phyloP scores from a whole-genome alignment of 305 asterid genomes.

The Plantago coronopus region DNA sequence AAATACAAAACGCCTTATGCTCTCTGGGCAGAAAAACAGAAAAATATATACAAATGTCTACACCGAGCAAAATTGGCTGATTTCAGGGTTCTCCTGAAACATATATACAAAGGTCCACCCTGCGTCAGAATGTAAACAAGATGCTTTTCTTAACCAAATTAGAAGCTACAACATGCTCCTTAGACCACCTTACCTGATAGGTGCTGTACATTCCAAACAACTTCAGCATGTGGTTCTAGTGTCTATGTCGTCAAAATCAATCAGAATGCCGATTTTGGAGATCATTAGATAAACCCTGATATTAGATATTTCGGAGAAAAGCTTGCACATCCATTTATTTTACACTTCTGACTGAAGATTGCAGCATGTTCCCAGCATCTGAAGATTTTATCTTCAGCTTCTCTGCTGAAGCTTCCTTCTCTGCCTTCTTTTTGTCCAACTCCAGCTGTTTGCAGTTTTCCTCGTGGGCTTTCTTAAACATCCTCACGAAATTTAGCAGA shows the following conservation, averaged over 20 bases:
- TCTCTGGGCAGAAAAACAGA: not conserved
- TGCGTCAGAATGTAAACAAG: not conserved
- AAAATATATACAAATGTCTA: not conserved
- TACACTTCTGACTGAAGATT: conserved; percentile 27
- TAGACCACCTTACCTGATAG: not conserved
- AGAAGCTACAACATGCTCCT: not conserved
- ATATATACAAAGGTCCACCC: no score
- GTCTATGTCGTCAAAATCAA: not conserved
- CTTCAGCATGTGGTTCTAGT: not conserved
- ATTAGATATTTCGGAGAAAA: not conserved
- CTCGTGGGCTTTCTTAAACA: conserved; percentile 76
- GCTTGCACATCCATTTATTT: conserved; percentile 21
- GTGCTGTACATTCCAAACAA: not conserved
- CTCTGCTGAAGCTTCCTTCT: conserved; percentile 71
- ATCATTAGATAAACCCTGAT: not conserved
- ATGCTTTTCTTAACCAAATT: not conserved
- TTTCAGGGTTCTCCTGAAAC: not conserved
- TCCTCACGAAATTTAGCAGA: conserved; percentile 64
- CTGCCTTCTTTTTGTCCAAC: conserved; percentile 80
- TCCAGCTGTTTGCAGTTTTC: conserved; percentile 89
- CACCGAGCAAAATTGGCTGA: not conserved
- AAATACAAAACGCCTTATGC: not conserved
- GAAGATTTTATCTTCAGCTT: conserved; percentile 44
- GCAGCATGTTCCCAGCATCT: conserved; percentile 34
- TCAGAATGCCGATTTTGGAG: not conserved